These are phyloP conservation scores for Geotrichum cucujoidarum DNA, from an alignment of 1,139 yeast species.

Conservation along the genomic window DNA sequence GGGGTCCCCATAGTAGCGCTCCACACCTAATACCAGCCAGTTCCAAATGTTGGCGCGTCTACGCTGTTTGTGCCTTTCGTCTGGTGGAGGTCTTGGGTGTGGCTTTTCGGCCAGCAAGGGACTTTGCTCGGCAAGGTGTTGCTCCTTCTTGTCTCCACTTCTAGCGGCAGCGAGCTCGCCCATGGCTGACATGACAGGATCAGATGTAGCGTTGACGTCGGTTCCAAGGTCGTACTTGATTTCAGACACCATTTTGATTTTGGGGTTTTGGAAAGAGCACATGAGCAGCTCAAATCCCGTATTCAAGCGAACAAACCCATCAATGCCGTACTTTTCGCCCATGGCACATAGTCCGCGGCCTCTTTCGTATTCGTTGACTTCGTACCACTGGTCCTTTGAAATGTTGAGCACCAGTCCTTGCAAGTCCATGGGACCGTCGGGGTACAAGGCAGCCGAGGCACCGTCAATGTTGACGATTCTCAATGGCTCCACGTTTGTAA, in stretches of 20 bases:
- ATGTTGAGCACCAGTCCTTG: conserved; percentile 11
- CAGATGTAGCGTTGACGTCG: conserved; percentile 17
- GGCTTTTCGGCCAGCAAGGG: neutral
- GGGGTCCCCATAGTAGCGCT: conserved; percentile 44
- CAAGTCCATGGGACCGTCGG: conserved; percentile 13
- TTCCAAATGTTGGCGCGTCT: conserved; percentile 36
- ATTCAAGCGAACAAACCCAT: conserved; percentile 52
- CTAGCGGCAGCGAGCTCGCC: neutral
- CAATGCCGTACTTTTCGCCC: conserved; percentile 46
- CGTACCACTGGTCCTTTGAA: conserved; percentile 10
- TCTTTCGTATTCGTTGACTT: conserved; percentile 38
- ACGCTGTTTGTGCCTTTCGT: conserved; percentile 11
- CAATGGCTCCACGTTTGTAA: conserved; percentile 3
- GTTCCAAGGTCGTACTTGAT: conserved; percentile 36
- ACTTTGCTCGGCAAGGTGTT: neutral
- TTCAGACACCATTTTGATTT: conserved; percentile 43
- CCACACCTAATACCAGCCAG: conserved; percentile 42
- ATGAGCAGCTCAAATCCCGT: conserved; percentile 52
- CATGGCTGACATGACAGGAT: neutral
- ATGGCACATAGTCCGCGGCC: conserved; percentile 49
- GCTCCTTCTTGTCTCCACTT: neutral
- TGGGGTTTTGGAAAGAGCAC: conserved; percentile 46
- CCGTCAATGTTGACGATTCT: conserved; percentile 15
- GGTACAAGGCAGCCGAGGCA: conserved; percentile 20
- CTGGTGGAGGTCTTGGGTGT: conserved; percentile 8